phyloP scores from a whole-genome alignment of 2,329 filamentous ascomycete species.

The Byssoonygena ceratinophila region DNA sequence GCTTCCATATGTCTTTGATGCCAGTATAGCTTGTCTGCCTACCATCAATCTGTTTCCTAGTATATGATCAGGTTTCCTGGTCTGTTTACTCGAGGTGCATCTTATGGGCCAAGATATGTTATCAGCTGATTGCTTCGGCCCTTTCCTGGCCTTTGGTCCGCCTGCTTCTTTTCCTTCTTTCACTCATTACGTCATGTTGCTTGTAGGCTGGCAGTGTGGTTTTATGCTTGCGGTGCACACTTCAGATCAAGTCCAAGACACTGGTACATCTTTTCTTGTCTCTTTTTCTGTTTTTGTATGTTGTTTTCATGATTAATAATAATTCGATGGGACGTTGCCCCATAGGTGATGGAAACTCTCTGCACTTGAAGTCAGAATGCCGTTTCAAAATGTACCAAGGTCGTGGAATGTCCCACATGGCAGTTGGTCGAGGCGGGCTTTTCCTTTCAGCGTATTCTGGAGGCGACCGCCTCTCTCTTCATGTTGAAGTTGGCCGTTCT shows the following conservation, averaged over 20 bases:
- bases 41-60: background rate
- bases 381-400: no score
- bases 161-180: background rate
- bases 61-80: background rate
- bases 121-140: background rate
- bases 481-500: no score
- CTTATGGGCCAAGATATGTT: background rate
- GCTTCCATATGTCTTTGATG: conserved; percentile 6
- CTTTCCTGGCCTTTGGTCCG: background rate
- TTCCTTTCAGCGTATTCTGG: no score
- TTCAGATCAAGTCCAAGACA: background rate
- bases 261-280: background rate
- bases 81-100: background rate
- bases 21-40: conserved; percentile 7
- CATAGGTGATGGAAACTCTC: no score
- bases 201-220: background rate
- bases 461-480: no score
- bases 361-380: no score
- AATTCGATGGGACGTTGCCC: no score
- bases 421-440: no score
- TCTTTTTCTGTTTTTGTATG: no score
- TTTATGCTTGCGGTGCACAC: background rate
- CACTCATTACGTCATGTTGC: background rate
- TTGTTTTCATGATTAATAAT: background rate
- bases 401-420: no score